Conservation (phyloP, 805 yeast genomes). For the Zygosaccharomyces pseudorouxii region DNA sequence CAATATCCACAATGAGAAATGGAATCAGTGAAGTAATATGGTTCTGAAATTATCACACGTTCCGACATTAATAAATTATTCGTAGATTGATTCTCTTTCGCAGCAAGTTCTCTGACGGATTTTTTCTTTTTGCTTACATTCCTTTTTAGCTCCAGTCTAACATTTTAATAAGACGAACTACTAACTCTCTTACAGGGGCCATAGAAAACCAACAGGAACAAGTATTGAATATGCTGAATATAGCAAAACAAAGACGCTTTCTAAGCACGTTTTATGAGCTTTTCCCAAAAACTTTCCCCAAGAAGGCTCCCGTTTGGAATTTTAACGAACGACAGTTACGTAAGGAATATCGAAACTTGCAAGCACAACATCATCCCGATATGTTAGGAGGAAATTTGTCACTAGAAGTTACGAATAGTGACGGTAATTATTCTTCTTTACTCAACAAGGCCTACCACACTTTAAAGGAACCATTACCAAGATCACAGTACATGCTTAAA, state of each 20-base stretch:
- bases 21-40: constrained; percentile 41
- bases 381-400: constrained; percentile 30
- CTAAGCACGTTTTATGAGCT: constrained; percentile 48
- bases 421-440: constrained; percentile 40
- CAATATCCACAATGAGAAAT: constrained; percentile 68
- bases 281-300: constrained; percentile 72
- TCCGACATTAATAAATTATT: constrained; percentile 8
- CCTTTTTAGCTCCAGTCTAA: neutral
- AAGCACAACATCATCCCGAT: constrained; percentile 82
- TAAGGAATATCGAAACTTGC: constrained; percentile 69
- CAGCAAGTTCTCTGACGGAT: neutral
- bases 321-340: constrained; percentile 55
- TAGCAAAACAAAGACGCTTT: constrained; percentile 11
- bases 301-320: constrained; percentile 63
- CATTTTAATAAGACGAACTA: neutral
- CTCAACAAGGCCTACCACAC: constrained; percentile 77
- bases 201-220: neutral
- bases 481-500: constrained; percentile 59
- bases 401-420: constrained; percentile 7
- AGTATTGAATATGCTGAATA: constrained; percentile 5
- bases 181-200: neutral
- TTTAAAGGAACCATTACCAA: constrained; percentile 59
- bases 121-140: neutral
- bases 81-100: neutral
- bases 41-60: constrained; percentile 40